Evolutionary conservation across 2,329 filamentous ascomycete genomes (phyloP).

Genomic region (Fusarium newnesense): DNA sequence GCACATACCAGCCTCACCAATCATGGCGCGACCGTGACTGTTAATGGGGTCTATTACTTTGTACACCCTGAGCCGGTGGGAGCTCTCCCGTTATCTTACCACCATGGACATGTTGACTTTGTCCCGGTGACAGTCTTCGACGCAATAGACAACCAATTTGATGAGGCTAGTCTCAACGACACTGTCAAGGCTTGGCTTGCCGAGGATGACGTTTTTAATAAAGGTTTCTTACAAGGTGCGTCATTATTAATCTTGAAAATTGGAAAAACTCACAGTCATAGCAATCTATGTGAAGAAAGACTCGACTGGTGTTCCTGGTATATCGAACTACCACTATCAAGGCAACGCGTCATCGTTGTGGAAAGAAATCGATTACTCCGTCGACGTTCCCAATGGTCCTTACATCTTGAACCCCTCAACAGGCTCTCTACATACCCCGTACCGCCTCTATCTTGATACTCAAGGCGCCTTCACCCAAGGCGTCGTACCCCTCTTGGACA

Average conservation of each 20-base stretch:
- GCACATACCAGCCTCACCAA: neutral
- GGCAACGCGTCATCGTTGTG: neutral
- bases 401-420: neutral
- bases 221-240: neutral
- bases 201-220: neutral
- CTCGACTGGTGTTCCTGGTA: neutral
- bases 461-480: neutral
- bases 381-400: neutral
- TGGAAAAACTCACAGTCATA: neutral
- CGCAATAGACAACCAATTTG: accelerated
- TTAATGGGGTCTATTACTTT: neutral
- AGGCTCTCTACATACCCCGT: neutral
- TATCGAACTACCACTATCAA: neutral
- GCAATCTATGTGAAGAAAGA: neutral
- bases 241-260: neutral
- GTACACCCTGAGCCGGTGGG: neutral
- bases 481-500: neutral
- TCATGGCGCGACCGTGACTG: neutral
- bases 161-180: neutral
- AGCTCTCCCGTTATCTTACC: neutral
- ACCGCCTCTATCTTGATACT: neutral
- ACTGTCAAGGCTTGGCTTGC: neutral
- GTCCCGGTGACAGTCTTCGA: neutral
- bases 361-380: neutral
- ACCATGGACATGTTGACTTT: accelerated